phyloP scores from a whole-genome alignment of 768 basidiomycete species.

The Lentinula sp. region DNA sequence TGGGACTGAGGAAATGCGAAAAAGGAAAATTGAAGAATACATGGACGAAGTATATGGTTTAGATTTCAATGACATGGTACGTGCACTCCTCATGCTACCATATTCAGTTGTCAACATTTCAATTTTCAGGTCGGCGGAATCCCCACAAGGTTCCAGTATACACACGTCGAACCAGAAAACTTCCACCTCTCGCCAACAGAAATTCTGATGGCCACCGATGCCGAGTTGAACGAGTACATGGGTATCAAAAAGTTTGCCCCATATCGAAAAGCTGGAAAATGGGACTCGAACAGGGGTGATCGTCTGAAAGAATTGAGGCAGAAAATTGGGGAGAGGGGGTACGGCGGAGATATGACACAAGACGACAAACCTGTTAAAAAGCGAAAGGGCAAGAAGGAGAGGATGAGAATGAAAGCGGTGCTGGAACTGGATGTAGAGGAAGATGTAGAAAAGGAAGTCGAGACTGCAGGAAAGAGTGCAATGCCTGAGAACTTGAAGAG shows the following conservation, averaged over 20 bases:
- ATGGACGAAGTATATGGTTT: constrained; percentile 89
- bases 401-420: constrained; percentile 41
- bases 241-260: constrained; percentile 89
- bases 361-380: constrained; percentile 40
- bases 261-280: constrained; percentile 62
- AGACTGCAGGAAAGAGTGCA: not conserved
- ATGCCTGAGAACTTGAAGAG: not conserved
- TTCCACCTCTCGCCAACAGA: constrained; percentile 79
- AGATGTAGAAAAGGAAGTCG: constrained; percentile 9
- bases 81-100: constrained; percentile 17
- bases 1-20: constrained; percentile 88
- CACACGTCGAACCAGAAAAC: constrained; percentile 51
- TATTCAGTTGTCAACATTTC: not conserved
- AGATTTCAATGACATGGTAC: constrained; percentile 93
- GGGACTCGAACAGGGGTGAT: constrained; percentile 59
- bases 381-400: constrained; percentile 67
- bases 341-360: constrained; percentile 15
- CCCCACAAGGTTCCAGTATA: constrained; percentile 92
- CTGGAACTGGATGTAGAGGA: constrained; percentile 16
- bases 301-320: constrained; percentile 70
- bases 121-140: constrained; percentile 70
- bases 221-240: constrained; percentile 89
- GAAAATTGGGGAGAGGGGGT: constrained; percentile 42
- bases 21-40: constrained; percentile 75
- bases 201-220: constrained; percentile 86